These are phyloP conservation scores for Fragilaria crotonensis DNA, from an alignment of 108 stramenopile genomes.

Conservation along the genomic window DNA sequence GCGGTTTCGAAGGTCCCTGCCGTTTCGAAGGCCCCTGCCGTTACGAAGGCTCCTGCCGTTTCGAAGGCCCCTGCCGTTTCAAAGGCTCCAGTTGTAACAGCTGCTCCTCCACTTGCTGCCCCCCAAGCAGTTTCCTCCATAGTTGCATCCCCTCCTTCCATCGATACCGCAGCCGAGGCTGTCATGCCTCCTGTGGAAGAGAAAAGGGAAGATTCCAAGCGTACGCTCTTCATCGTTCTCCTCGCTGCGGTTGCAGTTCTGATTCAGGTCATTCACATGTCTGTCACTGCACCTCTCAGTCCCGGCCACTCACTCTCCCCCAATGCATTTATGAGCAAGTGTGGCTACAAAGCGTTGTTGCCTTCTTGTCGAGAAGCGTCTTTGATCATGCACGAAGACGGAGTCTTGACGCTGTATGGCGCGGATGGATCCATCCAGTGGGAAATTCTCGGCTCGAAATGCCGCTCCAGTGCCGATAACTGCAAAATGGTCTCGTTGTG, in stretches of 20 bases:
- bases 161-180: neutral
- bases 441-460: conserved; percentile 26
- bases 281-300: conserved; percentile 21
- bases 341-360: conserved; percentile 25
- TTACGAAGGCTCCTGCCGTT: neutral
- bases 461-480: conserved; percentile 6
- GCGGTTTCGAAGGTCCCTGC: no score
- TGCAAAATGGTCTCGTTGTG: conserved; percentile 28
- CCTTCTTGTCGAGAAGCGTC: conserved; percentile 14
- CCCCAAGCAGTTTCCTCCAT: conserved; percentile 13
- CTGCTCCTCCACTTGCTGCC: no score
- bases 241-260: conserved; percentile 12
- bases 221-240: neutral
- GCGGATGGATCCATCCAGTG: conserved; percentile 13
- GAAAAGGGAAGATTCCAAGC: neutral
- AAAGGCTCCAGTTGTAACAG: neutral
- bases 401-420: conserved; percentile 19
- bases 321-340: conserved; percentile 24
- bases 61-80: neutral
- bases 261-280: conserved; percentile 15
- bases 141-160: neutral
- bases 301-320: conserved; percentile 24
- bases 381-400: conserved; percentile 26
- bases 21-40: neutral
- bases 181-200: neutral